Conservation (phyloP, 257 asterid species). For the Scutellaria barbata region DNA sequence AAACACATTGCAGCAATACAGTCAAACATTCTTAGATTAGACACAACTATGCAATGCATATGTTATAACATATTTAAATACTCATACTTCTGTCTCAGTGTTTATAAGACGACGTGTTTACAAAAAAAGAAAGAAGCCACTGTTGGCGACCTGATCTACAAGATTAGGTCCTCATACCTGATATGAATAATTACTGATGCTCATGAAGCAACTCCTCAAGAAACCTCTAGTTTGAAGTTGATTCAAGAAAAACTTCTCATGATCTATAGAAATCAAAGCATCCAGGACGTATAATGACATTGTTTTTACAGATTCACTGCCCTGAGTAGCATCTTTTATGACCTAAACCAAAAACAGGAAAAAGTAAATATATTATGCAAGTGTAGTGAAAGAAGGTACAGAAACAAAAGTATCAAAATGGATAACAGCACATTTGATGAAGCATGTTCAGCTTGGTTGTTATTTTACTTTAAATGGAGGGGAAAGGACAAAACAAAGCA, state of each 20-base stretch:
- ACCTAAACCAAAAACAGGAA: constrained; percentile 53
- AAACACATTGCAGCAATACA: not conserved
- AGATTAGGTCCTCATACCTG: constrained; percentile 58
- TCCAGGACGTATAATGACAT: constrained; percentile 79
- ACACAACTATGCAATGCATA: not conserved
- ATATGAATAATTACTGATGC: constrained; percentile 72
- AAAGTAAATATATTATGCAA: not conserved
- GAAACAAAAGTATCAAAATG: not conserved
- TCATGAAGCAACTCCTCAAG: constrained; percentile 75
- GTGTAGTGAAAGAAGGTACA: constrained; percentile 3
- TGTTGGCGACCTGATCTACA: not conserved
- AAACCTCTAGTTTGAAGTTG: constrained; percentile 95
- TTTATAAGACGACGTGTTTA: not conserved
- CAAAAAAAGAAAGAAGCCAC: not conserved
- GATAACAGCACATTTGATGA: constrained; percentile 1
- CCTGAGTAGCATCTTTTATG: constrained; percentile 86
- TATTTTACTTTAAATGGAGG: not conserved
- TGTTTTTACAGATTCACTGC: constrained; percentile 85
- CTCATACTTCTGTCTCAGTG: not conserved
- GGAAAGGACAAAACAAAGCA: not conserved
- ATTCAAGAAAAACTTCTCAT: constrained; percentile 81
- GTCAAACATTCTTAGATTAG: constrained; percentile 2
- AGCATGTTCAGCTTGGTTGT: not conserved
- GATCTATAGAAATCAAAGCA: constrained; percentile 82
- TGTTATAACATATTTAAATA: not conserved